phyloP scores from a whole-genome alignment of 257 asterid genomes.

The Rubia yunnanensis region DNA sequence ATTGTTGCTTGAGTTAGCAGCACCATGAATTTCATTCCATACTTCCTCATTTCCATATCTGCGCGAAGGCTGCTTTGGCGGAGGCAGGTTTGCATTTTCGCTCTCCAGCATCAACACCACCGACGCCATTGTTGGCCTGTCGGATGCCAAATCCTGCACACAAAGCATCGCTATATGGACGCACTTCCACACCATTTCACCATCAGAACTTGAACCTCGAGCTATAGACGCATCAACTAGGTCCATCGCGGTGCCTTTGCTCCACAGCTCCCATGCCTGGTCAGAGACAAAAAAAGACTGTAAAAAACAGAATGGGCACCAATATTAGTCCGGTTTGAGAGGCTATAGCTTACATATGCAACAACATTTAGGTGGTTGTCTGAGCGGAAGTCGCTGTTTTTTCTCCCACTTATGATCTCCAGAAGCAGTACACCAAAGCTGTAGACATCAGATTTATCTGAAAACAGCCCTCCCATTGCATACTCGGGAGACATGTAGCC shows the following conservation, averaged over 20 bases:
- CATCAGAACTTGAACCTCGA: constrained; percentile 17
- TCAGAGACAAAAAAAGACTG: neutral
- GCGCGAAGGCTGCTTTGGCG: constrained; percentile 59
- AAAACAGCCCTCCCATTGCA: constrained; percentile 92
- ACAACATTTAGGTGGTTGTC: constrained; percentile 43
- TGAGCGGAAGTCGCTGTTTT: constrained; percentile 45
- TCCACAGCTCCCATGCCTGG: constrained; percentile 84
- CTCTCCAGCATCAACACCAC: constrained; percentile 71
- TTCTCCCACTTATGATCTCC: constrained; percentile 66
- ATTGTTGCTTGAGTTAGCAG: constrained; percentile 36
- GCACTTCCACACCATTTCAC: constrained; percentile 47
- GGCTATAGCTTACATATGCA: constrained; percentile 49
- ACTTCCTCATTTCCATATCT: constrained; percentile 28
- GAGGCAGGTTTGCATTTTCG: constrained; percentile 34
- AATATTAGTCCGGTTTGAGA: neutral
- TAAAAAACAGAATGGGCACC: too few species aligned
- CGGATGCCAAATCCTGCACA: constrained; percentile 52
- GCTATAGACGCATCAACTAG: constrained; percentile 40
- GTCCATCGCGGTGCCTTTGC: constrained; percentile 43
- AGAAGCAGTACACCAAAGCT: constrained; percentile 76
- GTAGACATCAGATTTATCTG: constrained; percentile 79
- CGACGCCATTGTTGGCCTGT: constrained; percentile 63
- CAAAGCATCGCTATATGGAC: constrained; percentile 69
- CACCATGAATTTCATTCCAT: constrained; percentile 42
- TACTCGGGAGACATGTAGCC: constrained; percentile 97